Conservation (phyloP, 2,329 filamentous ascomycete genomes). For the Nothomitra cinnamomea region DNA sequence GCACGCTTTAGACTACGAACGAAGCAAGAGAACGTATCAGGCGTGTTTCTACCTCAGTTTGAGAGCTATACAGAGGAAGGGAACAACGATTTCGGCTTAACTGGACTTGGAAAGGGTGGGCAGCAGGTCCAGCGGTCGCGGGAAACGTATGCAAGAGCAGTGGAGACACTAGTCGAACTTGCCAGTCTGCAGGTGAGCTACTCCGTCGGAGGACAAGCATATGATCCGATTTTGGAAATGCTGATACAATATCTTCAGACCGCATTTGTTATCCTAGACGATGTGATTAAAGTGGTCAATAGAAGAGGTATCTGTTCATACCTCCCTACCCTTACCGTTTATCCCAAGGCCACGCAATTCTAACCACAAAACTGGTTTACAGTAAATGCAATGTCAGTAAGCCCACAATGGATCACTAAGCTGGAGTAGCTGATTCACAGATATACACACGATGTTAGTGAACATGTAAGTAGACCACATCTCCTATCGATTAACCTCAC, state of each 20-base stretch:
- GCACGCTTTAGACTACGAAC: constrained; percentile 86
- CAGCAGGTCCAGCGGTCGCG: constrained; percentile 91
- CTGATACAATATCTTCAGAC: constrained; percentile 35
- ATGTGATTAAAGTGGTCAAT: constrained; percentile 98
- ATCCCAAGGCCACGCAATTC: constrained; percentile 9
- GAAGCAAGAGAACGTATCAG: constrained; percentile 96
- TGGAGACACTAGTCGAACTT: constrained; percentile 88
- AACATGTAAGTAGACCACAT: constrained; percentile 21
- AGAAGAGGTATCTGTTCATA: constrained; percentile 49
- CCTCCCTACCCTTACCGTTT: constrained; percentile 10
- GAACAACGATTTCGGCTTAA: constrained; percentile 90
- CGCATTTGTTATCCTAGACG: constrained; percentile 92
- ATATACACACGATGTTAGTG: constrained; percentile 16
- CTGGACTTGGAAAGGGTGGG: constrained; percentile 87
- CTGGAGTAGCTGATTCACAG: not conserved
- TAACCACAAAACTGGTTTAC: not conserved
- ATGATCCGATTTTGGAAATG: constrained; percentile 6
- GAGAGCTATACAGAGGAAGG: constrained; percentile 81
- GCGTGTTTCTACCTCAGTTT: constrained; percentile 84
- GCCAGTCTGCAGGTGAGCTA: constrained; percentile 61
- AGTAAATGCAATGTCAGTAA: constrained; percentile 80
- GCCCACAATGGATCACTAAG: not conserved
- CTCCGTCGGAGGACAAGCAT: constrained; percentile 10
- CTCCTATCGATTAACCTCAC: not conserved
- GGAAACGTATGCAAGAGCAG: constrained; percentile 89